Evolutionary conservation across 2,329 filamentous ascomycete species (phyloP), one percentile per base, ranked within the genome.

Genomic region (Fusarium mexicanum): DNA sequence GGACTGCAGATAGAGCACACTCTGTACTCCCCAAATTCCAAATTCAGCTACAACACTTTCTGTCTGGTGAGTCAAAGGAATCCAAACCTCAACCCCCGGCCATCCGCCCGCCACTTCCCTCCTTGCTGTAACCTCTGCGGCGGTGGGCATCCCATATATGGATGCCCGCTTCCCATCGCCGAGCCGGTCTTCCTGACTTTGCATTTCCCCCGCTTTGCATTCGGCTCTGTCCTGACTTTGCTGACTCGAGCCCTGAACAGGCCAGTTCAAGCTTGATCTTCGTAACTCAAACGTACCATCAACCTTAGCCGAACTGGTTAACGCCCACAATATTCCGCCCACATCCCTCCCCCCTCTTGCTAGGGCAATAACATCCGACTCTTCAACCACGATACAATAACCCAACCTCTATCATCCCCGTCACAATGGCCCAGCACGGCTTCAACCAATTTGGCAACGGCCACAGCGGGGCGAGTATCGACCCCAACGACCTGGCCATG

Each of bases 401-500:
- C 47, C 35, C 48, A 50, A 63, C 43, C 63, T 58, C 47, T 54
- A 65, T 57, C 57, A 64, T 75, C 73, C 29, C 74, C 58, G 53
- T 61, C 61, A 54, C 77, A 69, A 90, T 90, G 88, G 86, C 88
- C 76, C 87, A 89, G 62, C 87, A 89, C 83, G 83, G 84, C 77
- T 91, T 89, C 81, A 84, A 84, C 79, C 87, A 88, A 75, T 90
- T 90, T 79, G 85, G 84, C 76, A 86, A 86, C 73, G 83, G 84
- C 78, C 87, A 88, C 74, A 87, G 87, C 73, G 86, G 85, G 67
- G 85, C 87, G 55, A 89, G 89, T 79, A 92, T 98, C 79, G 94
- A 98, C 80, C 96, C 96, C 17, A 96, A 94, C 71, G 94, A 96
- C 72, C 88, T 98, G 68, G 90, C 90, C 76, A 93, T 96, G 90